Percentiles rank a stretch among this genome's conserved stretches.
These are phyloP conservation scores for Hypoxylon fuscum DNA, from an alignment of 495 filamentous ascomycete genomes.

Conservation along the genomic window DNA sequence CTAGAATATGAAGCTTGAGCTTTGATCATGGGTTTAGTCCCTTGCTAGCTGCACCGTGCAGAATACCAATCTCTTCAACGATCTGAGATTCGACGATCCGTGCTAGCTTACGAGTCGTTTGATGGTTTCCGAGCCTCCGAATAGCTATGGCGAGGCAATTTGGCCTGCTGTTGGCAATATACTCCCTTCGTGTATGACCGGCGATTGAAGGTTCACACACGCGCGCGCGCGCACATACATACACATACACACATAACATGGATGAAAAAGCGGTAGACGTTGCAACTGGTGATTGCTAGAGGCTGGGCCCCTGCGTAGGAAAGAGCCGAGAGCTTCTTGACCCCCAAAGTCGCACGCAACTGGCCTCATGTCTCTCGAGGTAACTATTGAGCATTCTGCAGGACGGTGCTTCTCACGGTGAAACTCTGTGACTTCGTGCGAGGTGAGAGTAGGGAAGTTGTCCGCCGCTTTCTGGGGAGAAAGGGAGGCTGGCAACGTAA, in stretches of 20 bases:
- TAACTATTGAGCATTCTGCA: constrained; percentile 34
- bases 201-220: constrained; percentile 9
- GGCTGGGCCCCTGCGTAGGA: constrained; percentile 15
- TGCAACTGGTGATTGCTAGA: constrained; percentile 24
- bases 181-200: constrained; percentile 3
- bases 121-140: constrained; percentile 29
- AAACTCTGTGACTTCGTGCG: constrained; percentile 36
- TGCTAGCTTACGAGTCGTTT: constrained; percentile 21
- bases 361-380: constrained; percentile 28
- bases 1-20: constrained; percentile 31
- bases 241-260: constrained; percentile 7
- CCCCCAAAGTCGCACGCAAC: constrained; percentile 12
- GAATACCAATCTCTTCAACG: constrained; percentile 23
- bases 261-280: constrained; percentile 19
- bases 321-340: constrained; percentile 14
- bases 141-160: constrained; percentile 14
- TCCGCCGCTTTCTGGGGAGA: constrained; percentile 31
- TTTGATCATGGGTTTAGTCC: constrained; percentile 7
- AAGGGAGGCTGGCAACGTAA: constrained; percentile 22
- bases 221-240: too few relatives aligned
- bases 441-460: constrained; percentile 24
- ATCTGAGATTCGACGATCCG: constrained; percentile 26
- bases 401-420: constrained; percentile 41
- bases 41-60: constrained; percentile 31
- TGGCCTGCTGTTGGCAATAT: constrained; percentile 16